Evolutionary conservation across 208 protist species (phyloP).

Genomic region (Leptomonas pyrrhocoris): DNA sequence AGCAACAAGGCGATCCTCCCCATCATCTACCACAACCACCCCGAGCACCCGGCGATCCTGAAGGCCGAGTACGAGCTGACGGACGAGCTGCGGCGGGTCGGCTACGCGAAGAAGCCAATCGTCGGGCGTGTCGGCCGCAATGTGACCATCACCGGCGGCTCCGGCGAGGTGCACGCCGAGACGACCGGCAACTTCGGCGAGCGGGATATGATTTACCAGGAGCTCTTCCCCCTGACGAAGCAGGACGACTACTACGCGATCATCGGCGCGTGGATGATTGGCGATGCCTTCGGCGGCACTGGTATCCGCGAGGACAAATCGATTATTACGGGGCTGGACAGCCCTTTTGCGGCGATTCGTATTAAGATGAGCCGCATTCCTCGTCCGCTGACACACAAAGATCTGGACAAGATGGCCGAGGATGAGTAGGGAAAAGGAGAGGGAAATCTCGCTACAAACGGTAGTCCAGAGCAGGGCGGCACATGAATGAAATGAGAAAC

Average conservation of each 20-base stretch:
- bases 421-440: constrained; percentile 40
- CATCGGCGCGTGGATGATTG: constrained; percentile 89
- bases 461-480: neutral
- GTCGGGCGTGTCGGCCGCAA: constrained; percentile 87
- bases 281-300: constrained; percentile 78
- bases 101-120: constrained; percentile 89
- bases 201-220: constrained; percentile 88
- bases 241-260: constrained; percentile 88
- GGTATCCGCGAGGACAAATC: constrained; percentile 87
- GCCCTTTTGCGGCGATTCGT: constrained; percentile 77
- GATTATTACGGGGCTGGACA: constrained; percentile 84
- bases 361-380: constrained; percentile 43
- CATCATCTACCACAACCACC: constrained; percentile 84
- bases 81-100: constrained; percentile 53
- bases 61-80: constrained; percentile 72
- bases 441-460: neutral
- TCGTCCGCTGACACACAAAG: constrained; percentile 54
- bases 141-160: constrained; percentile 72
- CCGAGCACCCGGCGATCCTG: constrained; percentile 77
- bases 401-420: constrained; percentile 53
- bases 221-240: constrained; percentile 71
- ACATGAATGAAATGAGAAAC: neutral
- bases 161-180: constrained; percentile 58
- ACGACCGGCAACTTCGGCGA: constrained; percentile 80
- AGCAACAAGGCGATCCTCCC: constrained; percentile 93